Percentiles rank a stretch among this genome's conserved stretches.
These are phyloP conservation scores for Areca catechu DNA, from an alignment of 176 grass and related monocot species.

Conservation along the genomic window DNA sequence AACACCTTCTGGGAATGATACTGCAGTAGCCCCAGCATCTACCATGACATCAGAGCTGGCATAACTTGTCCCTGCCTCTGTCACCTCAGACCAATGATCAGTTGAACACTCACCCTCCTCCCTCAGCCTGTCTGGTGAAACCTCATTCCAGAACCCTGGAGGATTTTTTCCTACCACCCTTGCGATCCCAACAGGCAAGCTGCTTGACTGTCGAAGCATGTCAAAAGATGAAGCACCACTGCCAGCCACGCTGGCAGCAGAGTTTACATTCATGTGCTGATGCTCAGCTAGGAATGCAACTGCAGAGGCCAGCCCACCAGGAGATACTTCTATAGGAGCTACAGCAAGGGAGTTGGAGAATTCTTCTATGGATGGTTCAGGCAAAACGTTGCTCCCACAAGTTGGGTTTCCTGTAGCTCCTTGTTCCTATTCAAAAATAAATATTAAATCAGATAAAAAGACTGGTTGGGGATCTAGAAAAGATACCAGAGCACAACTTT, in stretches of 20 bases:
- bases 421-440: conserved; percentile 57
- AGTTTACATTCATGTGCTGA: conserved; percentile 41
- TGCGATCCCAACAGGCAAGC: conserved; percentile 20
- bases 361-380: conserved; percentile 15
- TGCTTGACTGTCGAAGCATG: conserved; percentile 19
- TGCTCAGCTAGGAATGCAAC: conserved; percentile 77
- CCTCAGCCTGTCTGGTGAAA: conserved; percentile 6
- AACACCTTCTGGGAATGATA: conserved; percentile 15
- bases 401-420: conserved; percentile 31
- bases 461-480: conserved; percentile 5
- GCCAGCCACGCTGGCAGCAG: conserved; percentile 15
- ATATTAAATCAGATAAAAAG: conserved; percentile 1
- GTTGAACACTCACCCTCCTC: conserved; percentile 46
- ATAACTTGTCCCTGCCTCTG: conserved; percentile 30
- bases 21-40: conserved; percentile 22
- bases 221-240: conserved; percentile 14
- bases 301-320: conserved; percentile 55
- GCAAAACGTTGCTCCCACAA: conserved; percentile 1
- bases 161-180: conserved; percentile 24
- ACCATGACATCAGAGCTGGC: conserved; percentile 34
- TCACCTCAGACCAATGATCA: conserved; percentile 31
- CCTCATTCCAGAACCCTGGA: conserved; percentile 19
- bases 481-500: neutral
- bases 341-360: neutral
- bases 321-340: conserved; percentile 23